Conservation (phyloP, 2,329 filamentous ascomycete genomes). For the Spiromastix sp. region DNA sequence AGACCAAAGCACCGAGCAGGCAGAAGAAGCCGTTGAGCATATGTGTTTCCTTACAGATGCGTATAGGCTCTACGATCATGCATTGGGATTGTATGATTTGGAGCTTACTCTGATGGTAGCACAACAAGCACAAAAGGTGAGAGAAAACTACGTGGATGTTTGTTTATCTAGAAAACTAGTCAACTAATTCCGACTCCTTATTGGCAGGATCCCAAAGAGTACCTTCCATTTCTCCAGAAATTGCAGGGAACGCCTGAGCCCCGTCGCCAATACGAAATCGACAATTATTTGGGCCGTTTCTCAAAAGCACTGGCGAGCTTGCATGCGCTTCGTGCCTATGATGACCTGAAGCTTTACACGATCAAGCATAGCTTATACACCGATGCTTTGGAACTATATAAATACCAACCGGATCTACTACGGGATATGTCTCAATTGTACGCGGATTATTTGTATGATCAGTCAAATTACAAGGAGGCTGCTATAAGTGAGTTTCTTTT, state of each 20-base stretch:
- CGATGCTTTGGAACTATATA: conserved; percentile 67
- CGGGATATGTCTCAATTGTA: conserved; percentile 65
- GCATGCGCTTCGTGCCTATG: conserved; percentile 60
- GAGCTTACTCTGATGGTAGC: conserved; percentile 83
- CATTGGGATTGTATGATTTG: conserved; percentile 82
- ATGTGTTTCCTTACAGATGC: conserved; percentile 96
- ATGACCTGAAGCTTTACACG: conserved; percentile 68
- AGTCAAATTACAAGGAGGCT: conserved; percentile 73
- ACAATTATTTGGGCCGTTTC: conserved; percentile 71
- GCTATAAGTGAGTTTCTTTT: conserved; percentile 46
- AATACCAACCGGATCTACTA: conserved; percentile 63
- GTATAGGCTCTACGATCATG: conserved; percentile 81
- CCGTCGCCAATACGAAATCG: conserved; percentile 71
- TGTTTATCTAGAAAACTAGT: background rate
- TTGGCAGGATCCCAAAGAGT: conserved; percentile 75
- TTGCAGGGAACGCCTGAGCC: conserved; percentile 64
- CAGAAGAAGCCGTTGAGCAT: conserved; percentile 85
- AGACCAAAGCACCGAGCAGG: conserved; percentile 57
- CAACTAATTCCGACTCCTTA: background rate
- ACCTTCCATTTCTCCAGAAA: conserved; percentile 84
- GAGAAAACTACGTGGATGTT: conserved; percentile 5
- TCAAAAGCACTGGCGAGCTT: conserved; percentile 70
- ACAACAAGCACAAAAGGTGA: conserved; percentile 78
- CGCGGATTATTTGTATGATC: conserved; percentile 63
- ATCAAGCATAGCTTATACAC: conserved; percentile 71